phyloP scores from a whole-genome alignment of 805 yeast species.

The Yarrowia sp. region DNA sequence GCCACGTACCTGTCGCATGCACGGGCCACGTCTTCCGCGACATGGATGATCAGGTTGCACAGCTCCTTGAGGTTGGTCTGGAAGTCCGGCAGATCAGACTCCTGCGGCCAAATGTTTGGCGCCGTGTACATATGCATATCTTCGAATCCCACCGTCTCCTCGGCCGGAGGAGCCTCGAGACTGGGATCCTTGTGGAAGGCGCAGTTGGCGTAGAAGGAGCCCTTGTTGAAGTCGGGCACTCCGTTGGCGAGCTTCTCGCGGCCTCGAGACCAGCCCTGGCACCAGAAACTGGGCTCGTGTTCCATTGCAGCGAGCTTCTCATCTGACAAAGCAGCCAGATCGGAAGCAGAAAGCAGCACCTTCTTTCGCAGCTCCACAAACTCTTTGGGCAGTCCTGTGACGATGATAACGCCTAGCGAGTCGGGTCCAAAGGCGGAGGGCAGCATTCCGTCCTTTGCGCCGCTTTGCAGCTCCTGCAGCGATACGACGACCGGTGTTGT shows the following conservation, averaged over 20 bases:
- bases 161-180: constrained; percentile 47
- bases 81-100: constrained; percentile 33
- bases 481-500: constrained; percentile 30
- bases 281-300: constrained; percentile 50
- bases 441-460: constrained; percentile 40
- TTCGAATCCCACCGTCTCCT: constrained; percentile 36
- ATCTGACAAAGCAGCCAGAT: constrained; percentile 44
- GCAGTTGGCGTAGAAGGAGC: constrained; percentile 59
- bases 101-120: constrained; percentile 54
- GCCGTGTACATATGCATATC: constrained; percentile 48
- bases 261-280: constrained; percentile 63
- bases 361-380: constrained; percentile 44
- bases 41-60: constrained; percentile 48
- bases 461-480: constrained; percentile 33
- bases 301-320: constrained; percentile 44
- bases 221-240: constrained; percentile 51
- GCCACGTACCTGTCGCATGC: constrained; percentile 51
- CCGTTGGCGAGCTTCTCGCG: constrained; percentile 50
- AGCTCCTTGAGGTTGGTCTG: constrained; percentile 29
- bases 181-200: constrained; percentile 48
- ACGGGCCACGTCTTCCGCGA: constrained; percentile 51
- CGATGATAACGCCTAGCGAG: constrained; percentile 54
- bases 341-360: constrained; percentile 47
- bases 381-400: constrained; percentile 44
- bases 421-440: constrained; percentile 53